Evolutionary conservation across 2,329 filamentous ascomycete species (phyloP).

Genomic region (Helminthosporium solani): DNA sequence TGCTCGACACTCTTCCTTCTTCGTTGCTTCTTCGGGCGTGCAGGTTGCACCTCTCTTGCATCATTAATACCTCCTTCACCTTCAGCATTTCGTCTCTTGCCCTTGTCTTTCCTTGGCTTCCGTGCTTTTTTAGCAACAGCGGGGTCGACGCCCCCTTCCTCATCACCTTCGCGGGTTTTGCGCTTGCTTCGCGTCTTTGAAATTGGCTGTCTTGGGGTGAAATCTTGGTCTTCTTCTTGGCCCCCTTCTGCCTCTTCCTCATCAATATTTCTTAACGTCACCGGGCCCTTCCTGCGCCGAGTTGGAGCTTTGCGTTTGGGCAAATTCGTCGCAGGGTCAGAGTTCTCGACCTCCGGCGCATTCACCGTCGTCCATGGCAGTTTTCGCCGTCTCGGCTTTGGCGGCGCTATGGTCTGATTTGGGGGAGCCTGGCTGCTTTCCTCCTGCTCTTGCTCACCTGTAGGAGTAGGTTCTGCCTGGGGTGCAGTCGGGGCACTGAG

Average conservation of each 20-base stretch:
- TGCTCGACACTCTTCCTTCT: constrained; percentile 15
- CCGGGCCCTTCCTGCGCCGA: constrained; percentile 5
- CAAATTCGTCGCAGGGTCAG: constrained; percentile 8
- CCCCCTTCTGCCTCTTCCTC: constrained; percentile 12
- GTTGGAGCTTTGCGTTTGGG: constrained; percentile 15
- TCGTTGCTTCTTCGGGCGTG: constrained; percentile 17
- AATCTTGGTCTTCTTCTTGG: constrained; percentile 12
- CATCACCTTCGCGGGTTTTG: constrained; percentile 12
- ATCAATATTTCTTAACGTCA: constrained; percentile 7
- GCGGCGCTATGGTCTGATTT: constrained; percentile 7
- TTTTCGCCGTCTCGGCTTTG: constrained; percentile 7
- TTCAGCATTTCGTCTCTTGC: constrained; percentile 8
- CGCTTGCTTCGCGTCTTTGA: constrained; percentile 23
- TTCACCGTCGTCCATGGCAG: constrained; percentile 37
- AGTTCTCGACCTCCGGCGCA: constrained; percentile 14
- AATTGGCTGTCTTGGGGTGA: constrained; percentile 11
- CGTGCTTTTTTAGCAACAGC: constrained; percentile 26
- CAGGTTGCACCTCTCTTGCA: constrained; percentile 8
- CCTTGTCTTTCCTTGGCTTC: constrained; percentile 31
- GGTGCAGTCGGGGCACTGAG: neutral
- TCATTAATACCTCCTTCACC: constrained; percentile 13
- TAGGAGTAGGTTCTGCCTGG: neutral
- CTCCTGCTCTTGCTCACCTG: neutral
- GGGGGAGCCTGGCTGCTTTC: neutral
- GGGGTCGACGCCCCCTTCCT: constrained; percentile 9